Evolutionary conservation across 495 filamentous ascomycete genomes (phyloP).

Genomic region (Penicillium flavigenum): DNA sequence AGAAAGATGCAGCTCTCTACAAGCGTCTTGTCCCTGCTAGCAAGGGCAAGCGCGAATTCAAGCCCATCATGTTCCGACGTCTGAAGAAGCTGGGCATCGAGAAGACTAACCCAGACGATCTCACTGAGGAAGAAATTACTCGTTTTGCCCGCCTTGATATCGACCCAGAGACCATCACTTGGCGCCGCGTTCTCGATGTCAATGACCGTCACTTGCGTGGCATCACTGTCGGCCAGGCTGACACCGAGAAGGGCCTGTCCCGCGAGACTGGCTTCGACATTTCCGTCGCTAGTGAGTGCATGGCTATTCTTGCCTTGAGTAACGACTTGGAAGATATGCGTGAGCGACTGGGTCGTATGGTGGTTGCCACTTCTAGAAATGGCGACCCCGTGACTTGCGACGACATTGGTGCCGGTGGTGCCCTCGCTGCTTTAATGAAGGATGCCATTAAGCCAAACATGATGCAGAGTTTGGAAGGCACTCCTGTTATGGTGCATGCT

Average conservation of each 20-base stretch:
- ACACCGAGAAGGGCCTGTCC: constrained; percentile 83
- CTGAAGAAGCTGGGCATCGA: constrained; percentile 93
- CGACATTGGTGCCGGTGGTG: constrained; percentile 89
- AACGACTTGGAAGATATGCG: constrained; percentile 87
- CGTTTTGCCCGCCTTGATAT: constrained; percentile 93
- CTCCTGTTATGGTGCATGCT: constrained; percentile 94
- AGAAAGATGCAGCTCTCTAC: constrained; percentile 88
- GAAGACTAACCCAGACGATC: constrained; percentile 87
- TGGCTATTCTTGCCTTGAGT: constrained; percentile 95
- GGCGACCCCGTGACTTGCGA: constrained; percentile 96
- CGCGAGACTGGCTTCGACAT: constrained; percentile 94
- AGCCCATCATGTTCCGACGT: constrained; percentile 85
- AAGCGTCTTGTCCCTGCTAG: constrained; percentile 83
- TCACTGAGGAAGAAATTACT: constrained; percentile 83
- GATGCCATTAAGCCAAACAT: constrained; percentile 98
- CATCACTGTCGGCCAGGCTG: constrained; percentile 80
- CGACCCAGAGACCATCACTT: constrained; percentile 94
- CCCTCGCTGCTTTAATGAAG: constrained; percentile 91
- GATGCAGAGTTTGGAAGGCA: constrained; percentile 97
- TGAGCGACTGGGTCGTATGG: constrained; percentile 92
- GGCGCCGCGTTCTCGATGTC: constrained; percentile 93
- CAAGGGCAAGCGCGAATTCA: constrained; percentile 84
- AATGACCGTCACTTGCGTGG: constrained; percentile 92
- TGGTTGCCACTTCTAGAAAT: constrained; percentile 79
- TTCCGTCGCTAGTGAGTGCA: constrained; percentile 94